Percentiles rank a stretch among this genome's conserved stretches.
These are phyloP conservation scores for Phytopythium ostracodes DNA, from an alignment of 352 stramenopile species.

Conservation along the genomic window DNA sequence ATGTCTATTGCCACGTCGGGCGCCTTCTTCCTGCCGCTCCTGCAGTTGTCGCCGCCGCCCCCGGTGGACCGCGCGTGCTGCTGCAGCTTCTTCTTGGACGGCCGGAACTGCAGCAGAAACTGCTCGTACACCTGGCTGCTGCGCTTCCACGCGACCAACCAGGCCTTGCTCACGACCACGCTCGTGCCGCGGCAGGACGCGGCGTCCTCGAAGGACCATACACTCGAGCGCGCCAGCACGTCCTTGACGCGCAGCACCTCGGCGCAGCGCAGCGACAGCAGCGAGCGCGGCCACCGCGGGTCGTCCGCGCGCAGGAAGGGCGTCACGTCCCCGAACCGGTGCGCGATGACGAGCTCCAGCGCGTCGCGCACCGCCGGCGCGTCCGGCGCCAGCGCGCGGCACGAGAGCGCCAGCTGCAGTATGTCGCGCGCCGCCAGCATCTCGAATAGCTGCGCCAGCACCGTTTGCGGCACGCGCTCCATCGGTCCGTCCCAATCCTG, in stretches of 20 bases:
- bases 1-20: neutral
- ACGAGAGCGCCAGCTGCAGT: slow-evolving; percentile 39
- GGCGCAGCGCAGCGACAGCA: slow-evolving; percentile 46
- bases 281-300: slow-evolving; percentile 52
- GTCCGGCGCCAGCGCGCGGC: slow-evolving; percentile 29
- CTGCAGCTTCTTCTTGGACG: slow-evolving; percentile 58
- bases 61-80: slow-evolving; percentile 25
- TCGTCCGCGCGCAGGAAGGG: slow-evolving; percentile 49
- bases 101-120: slow-evolving; percentile 65
- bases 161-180: slow-evolving; percentile 70
- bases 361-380: slow-evolving; percentile 40
- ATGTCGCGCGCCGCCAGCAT: slow-evolving; percentile 59
- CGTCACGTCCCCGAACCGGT: slow-evolving; percentile 47
- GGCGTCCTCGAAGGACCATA: slow-evolving; percentile 39
- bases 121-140: slow-evolving; percentile 70
- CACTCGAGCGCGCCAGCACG: slow-evolving; percentile 29
- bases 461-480: slow-evolving; percentile 51
- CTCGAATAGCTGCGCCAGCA: slow-evolving; percentile 58
- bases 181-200: slow-evolving; percentile 24
- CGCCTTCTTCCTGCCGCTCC: neutral
- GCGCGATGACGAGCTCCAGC: slow-evolving; percentile 53
- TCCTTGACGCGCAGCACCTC: slow-evolving; percentile 67
- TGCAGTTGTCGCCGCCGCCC: slow-evolving; percentile 19
- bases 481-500: slow-evolving; percentile 30
- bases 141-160: slow-evolving; percentile 71